Base-by-base conservation (phyloP, 1,139 yeast species). In the Meyerozyma sp. region DNA sequence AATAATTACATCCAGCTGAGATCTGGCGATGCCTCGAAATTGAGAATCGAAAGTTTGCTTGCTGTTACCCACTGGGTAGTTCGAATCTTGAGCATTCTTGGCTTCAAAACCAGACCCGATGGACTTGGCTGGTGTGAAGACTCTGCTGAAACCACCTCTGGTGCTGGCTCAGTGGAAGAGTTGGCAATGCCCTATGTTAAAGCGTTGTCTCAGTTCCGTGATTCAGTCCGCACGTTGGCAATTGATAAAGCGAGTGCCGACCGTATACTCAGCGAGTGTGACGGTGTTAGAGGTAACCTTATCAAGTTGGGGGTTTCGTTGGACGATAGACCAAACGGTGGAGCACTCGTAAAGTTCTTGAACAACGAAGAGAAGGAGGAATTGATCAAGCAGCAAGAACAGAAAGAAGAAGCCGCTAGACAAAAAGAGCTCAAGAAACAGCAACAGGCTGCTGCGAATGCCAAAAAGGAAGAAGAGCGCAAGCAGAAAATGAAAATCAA, bases 241-340 rank as follows among this genome's bases (percentile, higher is more conserved):
- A 89, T 88, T 52, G 68, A 70, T 11, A 81, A 82, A 58, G 81
- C 77, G 1, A 81, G 79, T 29, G 66, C 70, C 45, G 43, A 64
- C 41, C 81, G 76, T 42, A 75, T 89, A 46, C 71, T 93, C 46
- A 65, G 69, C 14, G 73, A 71, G 14, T 61, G 70, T 27, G 78
- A 73, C 54, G 46, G 62, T 14, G 57, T 72, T 42, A 59, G 78
- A 51, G 50, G 70, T 13, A 94, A 86, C 40, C 68, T 93, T 53
- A 68, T 89, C 46, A 75, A 79, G 25, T 68, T 90, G 47, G 94
- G 95, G 23, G 86, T 93, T 28, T 81, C 94, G 0, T 70, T 93
- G 42, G 98, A 93, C 62, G 99, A 93, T 63, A 81, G 97, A 57
- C 79, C 83, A 28, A 87, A 79, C 46, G 90, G 84, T 14, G 77